These are phyloP conservation scores for Lentinula novae-zelandiae DNA, from an alignment of 1,284 basidiomycete species.

Conservation along the genomic window DNA sequence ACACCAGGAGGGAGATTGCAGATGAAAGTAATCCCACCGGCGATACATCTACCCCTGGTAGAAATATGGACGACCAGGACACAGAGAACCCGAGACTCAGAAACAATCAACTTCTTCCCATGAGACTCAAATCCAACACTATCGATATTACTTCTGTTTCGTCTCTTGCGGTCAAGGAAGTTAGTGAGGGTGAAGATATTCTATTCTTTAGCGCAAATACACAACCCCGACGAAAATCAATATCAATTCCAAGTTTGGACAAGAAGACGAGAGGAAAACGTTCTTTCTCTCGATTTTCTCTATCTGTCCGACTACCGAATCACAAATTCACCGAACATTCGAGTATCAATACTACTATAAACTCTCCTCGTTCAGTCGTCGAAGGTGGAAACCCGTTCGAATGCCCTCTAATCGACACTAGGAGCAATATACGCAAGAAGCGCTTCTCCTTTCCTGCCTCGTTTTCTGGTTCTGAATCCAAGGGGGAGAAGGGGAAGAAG, in stretches of 20 bases:
- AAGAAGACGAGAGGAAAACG: background rate
- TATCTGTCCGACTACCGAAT: background rate
- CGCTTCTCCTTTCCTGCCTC: constrained; percentile 1
- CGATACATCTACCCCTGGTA: background rate
- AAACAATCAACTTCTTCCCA: background rate
- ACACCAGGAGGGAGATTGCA: background rate
- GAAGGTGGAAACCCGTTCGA: background rate
- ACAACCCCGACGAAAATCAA: background rate
- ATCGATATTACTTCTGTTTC: background rate
- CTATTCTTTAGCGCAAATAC: background rate
- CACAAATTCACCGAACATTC: background rate
- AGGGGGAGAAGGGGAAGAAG: background rate
- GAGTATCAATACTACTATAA: background rate
- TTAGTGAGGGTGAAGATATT: background rate
- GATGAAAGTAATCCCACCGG: background rate
- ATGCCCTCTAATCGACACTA: background rate
- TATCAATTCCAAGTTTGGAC: background rate
- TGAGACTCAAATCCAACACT: background rate
- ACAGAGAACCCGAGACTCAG: background rate
- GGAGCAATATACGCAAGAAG: background rate
- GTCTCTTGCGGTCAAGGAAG: background rate
- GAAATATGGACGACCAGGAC: background rate
- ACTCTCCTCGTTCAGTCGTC: background rate
- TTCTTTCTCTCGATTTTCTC: background rate
- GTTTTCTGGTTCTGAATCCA: background rate